Conservation (phyloP, 495 filamentous ascomycete genomes). For the Penicillium atrosanguineum region DNA sequence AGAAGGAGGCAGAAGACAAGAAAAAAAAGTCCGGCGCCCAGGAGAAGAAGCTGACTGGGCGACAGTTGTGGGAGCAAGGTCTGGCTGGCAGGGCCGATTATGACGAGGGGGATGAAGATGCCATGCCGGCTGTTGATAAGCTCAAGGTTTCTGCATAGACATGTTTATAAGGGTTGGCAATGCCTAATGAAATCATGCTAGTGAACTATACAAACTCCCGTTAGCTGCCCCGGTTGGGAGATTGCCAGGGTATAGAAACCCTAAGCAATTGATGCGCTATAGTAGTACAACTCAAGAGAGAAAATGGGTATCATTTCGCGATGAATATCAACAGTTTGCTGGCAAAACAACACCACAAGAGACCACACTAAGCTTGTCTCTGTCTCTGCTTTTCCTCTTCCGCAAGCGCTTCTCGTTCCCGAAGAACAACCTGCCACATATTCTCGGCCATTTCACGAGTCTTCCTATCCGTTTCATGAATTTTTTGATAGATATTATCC, state of each 20-base stretch:
- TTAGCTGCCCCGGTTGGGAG: not conserved
- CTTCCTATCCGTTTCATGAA: slow-evolving; percentile 24
- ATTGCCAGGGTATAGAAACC: not conserved
- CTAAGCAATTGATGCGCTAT: not conserved
- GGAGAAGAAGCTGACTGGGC: slow-evolving; percentile 72
- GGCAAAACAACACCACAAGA: not conserved
- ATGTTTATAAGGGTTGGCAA: slow-evolving; percentile 15
- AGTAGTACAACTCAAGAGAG: not conserved
- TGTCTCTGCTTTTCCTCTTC: slow-evolving; percentile 26
- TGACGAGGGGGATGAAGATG: slow-evolving; percentile 62
- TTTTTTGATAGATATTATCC: slow-evolving; percentile 18
- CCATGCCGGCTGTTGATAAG: slow-evolving; percentile 59
- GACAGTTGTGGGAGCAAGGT: slow-evolving; percentile 80
- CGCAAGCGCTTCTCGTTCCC: slow-evolving; percentile 30
- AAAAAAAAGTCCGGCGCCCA: slow-evolving; percentile 57
- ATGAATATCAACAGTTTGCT: not conserved
- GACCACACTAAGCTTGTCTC: not conserved
- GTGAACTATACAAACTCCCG: not conserved
- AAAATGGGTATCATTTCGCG: slow-evolving; percentile 8
- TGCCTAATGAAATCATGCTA: slow-evolving; percentile 7
- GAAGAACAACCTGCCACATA: slow-evolving; percentile 45
- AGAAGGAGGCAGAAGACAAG: slow-evolving; percentile 73
- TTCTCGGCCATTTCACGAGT: slow-evolving; percentile 30
- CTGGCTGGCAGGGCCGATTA: slow-evolving; percentile 72
- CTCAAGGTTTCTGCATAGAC: slow-evolving; percentile 59